Conservation (phyloP, 1,284 basidiomycete species). For the Puccinia brachypodii region DNA sequence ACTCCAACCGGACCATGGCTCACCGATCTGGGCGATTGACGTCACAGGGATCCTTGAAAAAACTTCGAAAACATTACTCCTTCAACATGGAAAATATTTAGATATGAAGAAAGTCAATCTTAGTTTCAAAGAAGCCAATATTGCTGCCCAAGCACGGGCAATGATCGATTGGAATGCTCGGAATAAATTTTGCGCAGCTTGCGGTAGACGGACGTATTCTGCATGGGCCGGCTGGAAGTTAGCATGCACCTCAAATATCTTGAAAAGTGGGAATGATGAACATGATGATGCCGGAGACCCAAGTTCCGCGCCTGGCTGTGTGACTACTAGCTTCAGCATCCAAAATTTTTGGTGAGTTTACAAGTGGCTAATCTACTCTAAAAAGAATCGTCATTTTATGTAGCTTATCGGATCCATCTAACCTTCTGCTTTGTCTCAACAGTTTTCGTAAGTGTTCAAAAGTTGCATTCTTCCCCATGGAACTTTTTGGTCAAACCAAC, state of each 20-base stretch:
- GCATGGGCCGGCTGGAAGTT: constrained; percentile 97
- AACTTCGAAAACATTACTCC: background rate
- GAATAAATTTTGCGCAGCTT: constrained; percentile 87
- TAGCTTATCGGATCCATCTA: background rate
- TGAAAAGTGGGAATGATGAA: constrained; percentile 66
- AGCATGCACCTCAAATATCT: constrained; percentile 67
- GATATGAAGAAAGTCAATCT: constrained; percentile 52
- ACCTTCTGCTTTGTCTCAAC: constrained; percentile 48
- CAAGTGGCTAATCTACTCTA: background rate
- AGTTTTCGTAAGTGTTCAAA: constrained; percentile 71
- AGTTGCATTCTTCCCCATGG: constrained; percentile 80
- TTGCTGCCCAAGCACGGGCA: constrained; percentile 74
- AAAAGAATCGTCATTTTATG: background rate
- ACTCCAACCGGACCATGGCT: constrained; percentile 14
- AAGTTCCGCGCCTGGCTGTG: constrained; percentile 64
- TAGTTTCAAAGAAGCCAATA: constrained; percentile 66
- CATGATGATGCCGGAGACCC: constrained; percentile 65
- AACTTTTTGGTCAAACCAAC: constrained; percentile 66
- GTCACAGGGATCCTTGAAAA: background rate
- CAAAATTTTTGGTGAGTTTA: constrained; percentile 39
- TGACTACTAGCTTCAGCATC: constrained; percentile 18
- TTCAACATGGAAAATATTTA: constrained; percentile 1
- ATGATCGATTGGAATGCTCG: constrained; percentile 85
- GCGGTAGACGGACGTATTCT: constrained; percentile 77
- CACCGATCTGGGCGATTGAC: constrained; percentile 34